Conservation (phyloP, 2,329 filamentous ascomycete genomes). For the Penicillium sclerotiorum region DNA sequence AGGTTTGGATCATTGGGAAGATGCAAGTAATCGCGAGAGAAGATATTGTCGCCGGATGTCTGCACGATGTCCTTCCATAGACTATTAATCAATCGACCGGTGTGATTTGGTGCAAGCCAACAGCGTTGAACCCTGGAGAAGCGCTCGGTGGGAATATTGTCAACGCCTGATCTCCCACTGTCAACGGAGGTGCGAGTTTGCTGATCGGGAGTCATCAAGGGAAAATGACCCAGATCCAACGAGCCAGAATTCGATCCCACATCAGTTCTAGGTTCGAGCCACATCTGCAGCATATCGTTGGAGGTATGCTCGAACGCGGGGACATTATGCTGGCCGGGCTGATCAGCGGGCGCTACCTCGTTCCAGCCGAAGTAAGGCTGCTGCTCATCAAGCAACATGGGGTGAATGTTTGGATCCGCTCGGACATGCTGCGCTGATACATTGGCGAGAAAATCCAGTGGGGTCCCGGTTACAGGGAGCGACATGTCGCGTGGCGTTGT, state of each 20-base stretch:
- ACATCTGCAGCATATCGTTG: constrained; percentile 40
- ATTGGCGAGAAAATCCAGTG: constrained; percentile 45
- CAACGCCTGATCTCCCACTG: constrained; percentile 22
- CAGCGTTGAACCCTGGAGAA: constrained; percentile 47
- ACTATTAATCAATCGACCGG: constrained; percentile 44
- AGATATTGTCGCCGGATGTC: constrained; percentile 44
- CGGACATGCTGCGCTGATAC: constrained; percentile 39
- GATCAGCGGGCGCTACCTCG: constrained; percentile 27
- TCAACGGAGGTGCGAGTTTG: constrained; percentile 27
- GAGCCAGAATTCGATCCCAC: constrained; percentile 32
- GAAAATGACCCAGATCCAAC: constrained; percentile 30
- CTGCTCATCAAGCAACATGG: constrained; percentile 33
- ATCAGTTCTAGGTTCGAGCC: constrained; percentile 39
- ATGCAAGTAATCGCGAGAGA: constrained; percentile 31
- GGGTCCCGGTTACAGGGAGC: constrained; percentile 34
- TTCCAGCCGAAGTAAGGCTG: constrained; percentile 37
- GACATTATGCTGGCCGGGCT: constrained; percentile 22
- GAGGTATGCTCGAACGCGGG: constrained; percentile 28
- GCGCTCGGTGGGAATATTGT: constrained; percentile 43
- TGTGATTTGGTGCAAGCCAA: constrained; percentile 44
- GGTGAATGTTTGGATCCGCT: constrained; percentile 29
- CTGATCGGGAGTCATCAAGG: constrained; percentile 27
- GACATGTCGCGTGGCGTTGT: constrained; percentile 28
- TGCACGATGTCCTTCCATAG: constrained; percentile 45
- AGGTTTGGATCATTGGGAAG: constrained; percentile 21